A percentile compares a stretch with the other conserved stretches of the same genome.
Conservation (phyloP, 257 asterid genomes). For the Asclepias syriaca region DNA sequence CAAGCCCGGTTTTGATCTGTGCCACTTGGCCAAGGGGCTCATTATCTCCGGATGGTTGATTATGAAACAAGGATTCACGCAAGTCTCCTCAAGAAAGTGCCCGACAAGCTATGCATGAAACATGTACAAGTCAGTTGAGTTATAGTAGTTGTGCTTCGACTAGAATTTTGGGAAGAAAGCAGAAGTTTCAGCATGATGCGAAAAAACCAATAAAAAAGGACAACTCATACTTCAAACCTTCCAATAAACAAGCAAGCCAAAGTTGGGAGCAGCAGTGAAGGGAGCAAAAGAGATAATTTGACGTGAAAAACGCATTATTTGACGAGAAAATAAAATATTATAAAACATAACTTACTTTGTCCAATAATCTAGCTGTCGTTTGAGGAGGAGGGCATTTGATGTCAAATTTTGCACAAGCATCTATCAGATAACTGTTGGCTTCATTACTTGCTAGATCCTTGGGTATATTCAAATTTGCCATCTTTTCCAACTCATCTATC, state of each 20-base stretch:
- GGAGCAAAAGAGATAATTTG: neutral
- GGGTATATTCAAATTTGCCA: conserved; percentile 70
- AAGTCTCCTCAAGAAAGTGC: conserved; percentile 83
- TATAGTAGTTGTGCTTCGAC: neutral
- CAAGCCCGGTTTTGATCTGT: conserved; percentile 73
- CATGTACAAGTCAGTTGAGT: neutral
- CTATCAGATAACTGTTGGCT: conserved; percentile 66
- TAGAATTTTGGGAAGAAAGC: neutral
- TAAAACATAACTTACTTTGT: conserved; percentile 46
- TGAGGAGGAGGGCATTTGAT: conserved; percentile 88
- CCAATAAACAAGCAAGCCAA: neutral
- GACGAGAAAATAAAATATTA: conserved; percentile 17
- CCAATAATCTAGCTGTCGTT: conserved; percentile 79
- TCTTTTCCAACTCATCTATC: conserved; percentile 84
- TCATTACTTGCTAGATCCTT: conserved; percentile 74
- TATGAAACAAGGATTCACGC: conserved; percentile 66
- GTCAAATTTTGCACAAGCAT: conserved; percentile 67
- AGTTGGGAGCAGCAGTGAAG: neutral
- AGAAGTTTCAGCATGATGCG: neutral
- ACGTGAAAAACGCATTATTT: neutral
- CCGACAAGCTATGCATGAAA: conserved; percentile 63
- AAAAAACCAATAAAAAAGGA: neutral
- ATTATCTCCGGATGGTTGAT: conserved; percentile 92
- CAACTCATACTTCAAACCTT: neutral
- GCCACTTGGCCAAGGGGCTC: conserved; percentile 98